A percentile compares a stretch with the other conserved stretches of the same genome.
Evolutionary conservation across 257 asterid species (phyloP).

Genomic region (Plantago major): DNA sequence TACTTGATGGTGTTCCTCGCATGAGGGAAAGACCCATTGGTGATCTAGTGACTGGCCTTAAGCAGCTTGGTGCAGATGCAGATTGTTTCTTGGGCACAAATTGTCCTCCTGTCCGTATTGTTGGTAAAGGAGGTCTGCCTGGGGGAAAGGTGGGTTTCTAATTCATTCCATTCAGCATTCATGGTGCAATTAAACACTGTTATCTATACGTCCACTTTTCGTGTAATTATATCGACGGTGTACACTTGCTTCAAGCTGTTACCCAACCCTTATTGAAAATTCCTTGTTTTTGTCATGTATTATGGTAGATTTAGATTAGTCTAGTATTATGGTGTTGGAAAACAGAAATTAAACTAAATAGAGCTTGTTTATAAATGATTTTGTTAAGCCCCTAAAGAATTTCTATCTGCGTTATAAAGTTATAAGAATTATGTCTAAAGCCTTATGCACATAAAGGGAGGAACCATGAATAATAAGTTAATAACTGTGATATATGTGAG

Average conservation of each 20-base stretch:
- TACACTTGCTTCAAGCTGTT: background rate
- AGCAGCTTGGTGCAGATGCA: constrained; percentile 96
- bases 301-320: background rate
- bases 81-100: constrained; percentile 84
- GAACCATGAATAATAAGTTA: no score
- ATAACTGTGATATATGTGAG: no score
- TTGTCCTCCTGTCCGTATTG: constrained; percentile 91
- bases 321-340: background rate
- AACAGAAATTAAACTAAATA: background rate
- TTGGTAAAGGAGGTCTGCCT: constrained; percentile 94
- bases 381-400: no score
- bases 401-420: no score
- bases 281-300: background rate
- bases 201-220: background rate
- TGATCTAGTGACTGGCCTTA: constrained; percentile 85
- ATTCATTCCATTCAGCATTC: constrained; percentile 12
- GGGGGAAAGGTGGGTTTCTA: constrained; percentile 72
- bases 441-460: no score
- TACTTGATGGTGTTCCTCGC: constrained; percentile 97
- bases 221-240: background rate
- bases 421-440: no score
- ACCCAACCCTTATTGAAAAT: background rate
- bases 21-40: constrained; percentile 99
- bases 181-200: background rate
- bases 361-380: no score